Percentiles rank a stretch among this genome's conserved stretches.
Conservation (phyloP, 768 basidiomycete genomes). For the Omphalotus guepiniiformis region DNA sequence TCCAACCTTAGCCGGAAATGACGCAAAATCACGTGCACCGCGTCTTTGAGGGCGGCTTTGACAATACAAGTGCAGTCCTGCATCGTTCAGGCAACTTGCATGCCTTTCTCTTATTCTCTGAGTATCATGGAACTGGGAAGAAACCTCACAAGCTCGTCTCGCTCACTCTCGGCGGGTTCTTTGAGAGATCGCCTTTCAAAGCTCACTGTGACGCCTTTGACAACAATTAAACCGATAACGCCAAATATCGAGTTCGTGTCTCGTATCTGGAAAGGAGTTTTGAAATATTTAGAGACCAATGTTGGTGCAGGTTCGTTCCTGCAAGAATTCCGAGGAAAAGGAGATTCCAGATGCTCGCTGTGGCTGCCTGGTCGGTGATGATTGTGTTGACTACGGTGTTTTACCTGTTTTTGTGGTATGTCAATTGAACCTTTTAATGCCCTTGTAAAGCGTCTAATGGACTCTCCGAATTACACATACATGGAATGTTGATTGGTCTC, state of each 20-base stretch:
- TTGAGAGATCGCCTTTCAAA: slow-evolving; percentile 61
- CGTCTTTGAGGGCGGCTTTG: no score
- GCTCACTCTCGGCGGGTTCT: slow-evolving; percentile 56
- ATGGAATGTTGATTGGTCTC: slow-evolving; percentile 1
- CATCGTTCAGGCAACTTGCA: no score
- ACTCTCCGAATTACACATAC: background rate
- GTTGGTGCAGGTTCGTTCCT: slow-evolving; percentile 66
- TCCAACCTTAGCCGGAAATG: no score
- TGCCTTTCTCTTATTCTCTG: slow-evolving; percentile 5
- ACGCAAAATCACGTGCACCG: no score
- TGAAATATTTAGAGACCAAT: background rate
- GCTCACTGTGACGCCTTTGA: slow-evolving; percentile 52
- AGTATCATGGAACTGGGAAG: slow-evolving; percentile 19
- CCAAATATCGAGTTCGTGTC: slow-evolving; percentile 68
- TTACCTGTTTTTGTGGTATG: slow-evolving; percentile 84
- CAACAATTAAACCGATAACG: slow-evolving; percentile 59
- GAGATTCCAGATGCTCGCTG: slow-evolving; percentile 83
- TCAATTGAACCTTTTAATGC: slow-evolving; percentile 14
- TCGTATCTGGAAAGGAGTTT: background rate
- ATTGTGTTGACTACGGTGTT: slow-evolving; percentile 60
- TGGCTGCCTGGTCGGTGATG: slow-evolving; percentile 84
- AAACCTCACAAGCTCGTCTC: slow-evolving; percentile 34
- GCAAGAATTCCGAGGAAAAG: slow-evolving; percentile 82
- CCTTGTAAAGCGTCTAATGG: background rate
- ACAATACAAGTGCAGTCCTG: no score